These are phyloP conservation scores for Psidium guajava DNA, from an alignment of 345 rosid genomes.

Conservation along the genomic window DNA sequence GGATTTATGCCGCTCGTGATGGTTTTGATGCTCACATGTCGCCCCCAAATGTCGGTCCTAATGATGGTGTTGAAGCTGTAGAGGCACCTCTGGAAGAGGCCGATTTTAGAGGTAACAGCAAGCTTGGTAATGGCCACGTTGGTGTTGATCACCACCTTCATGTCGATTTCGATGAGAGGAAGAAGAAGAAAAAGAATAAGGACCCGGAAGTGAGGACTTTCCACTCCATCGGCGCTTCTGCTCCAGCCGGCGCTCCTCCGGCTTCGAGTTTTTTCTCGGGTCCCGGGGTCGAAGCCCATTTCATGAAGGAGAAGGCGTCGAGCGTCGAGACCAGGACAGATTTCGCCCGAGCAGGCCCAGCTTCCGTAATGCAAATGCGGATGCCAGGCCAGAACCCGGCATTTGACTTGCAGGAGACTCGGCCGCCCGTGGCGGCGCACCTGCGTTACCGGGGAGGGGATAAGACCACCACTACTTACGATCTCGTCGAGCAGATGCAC, in stretches of 20 bases:
- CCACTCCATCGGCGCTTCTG: conserved; percentile 3
- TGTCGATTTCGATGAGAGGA: not conserved
- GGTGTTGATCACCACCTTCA: not conserved
- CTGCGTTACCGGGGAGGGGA: conserved; percentile 26
- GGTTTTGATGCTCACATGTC: not conserved
- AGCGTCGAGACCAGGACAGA: conserved; percentile 14
- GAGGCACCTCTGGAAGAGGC: not conserved
- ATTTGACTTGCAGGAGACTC: conserved; percentile 23
- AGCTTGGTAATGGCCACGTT: not conserved
- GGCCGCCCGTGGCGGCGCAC: conserved; percentile 32
- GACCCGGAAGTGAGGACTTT: conserved; percentile 3
- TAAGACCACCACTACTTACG: conserved; percentile 31
- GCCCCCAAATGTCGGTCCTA: not conserved
- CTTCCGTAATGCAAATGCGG: conserved; percentile 18
- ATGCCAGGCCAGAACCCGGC: conserved; percentile 28
- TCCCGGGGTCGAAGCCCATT: conserved; percentile 1
- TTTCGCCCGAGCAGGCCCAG: conserved; percentile 19
- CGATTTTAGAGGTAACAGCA: not conserved
- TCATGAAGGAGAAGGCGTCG: conserved; percentile 2
- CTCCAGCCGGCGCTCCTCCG: not conserved
- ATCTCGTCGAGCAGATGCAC: conserved; percentile 41
- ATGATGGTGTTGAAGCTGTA: not conserved
- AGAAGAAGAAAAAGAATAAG: not conserved
- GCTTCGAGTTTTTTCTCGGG: conserved; percentile 1
- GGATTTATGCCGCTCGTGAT: not conserved